Conservation (phyloP, 2,329 filamentous ascomycete genomes). For the Colletotrichum orchidophilum region DNA sequence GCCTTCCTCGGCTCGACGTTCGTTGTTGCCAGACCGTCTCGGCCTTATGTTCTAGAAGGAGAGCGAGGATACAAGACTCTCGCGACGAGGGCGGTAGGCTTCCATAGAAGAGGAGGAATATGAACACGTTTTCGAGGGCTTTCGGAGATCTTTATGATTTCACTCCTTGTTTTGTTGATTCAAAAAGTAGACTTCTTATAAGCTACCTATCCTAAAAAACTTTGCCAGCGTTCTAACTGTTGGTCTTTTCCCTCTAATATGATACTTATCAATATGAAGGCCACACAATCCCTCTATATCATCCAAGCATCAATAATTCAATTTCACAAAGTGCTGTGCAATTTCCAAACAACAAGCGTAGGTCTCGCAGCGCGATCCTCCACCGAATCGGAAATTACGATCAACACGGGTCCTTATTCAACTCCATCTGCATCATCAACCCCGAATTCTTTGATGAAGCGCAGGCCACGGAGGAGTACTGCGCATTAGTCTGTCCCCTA, state of each 20-base stretch:
- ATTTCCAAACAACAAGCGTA: conserved; percentile 37
- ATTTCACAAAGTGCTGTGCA: conserved; percentile 36
- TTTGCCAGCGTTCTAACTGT: not conserved
- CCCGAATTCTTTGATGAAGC: conserved; percentile 40
- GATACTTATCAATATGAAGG: not conserved
- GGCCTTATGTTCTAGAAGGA: not conserved
- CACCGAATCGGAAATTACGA: conserved; percentile 40
- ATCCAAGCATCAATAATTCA: conserved; percentile 40
- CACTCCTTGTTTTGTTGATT: not conserved
- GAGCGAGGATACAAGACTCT: not conserved
- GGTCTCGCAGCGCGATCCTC: conserved; percentile 40
- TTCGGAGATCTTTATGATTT: not conserved
- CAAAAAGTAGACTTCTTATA: not conserved
- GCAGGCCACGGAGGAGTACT: conserved; percentile 40
- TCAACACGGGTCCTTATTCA: conserved; percentile 37
- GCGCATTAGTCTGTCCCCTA: conserved; percentile 33
- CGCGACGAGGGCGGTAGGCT: not conserved
- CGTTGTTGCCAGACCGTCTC: not conserved
- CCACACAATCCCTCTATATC: conserved; percentile 27
- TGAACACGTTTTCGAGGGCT: not conserved
- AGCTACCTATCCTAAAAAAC: not conserved
- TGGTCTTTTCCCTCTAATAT: not conserved
- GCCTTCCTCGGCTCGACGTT: not conserved
- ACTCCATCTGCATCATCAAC: conserved; percentile 42
- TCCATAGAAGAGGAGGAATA: not conserved